phyloP scores from a whole-genome alignment of 768 basidiomycete species.

The Auriscalpium orientale region DNA sequence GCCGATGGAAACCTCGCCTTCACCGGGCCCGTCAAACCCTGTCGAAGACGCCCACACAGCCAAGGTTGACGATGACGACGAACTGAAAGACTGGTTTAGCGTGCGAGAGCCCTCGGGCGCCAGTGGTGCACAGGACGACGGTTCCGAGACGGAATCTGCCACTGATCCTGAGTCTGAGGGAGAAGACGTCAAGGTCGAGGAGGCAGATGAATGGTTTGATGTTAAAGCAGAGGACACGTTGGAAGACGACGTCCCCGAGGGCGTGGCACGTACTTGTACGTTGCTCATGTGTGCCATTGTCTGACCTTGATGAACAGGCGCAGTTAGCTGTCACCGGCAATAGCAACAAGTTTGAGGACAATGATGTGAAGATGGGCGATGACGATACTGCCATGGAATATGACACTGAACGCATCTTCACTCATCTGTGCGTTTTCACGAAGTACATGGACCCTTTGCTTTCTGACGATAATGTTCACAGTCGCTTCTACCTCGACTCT shows the following conservation, averaged over 20 bases:
- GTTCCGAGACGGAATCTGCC: slow-evolving; percentile 33
- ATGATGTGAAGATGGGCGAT: slow-evolving; percentile 55
- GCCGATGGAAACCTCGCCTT: slow-evolving; percentile 25
- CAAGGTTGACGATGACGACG: slow-evolving; percentile 11
- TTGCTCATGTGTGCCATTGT: not conserved
- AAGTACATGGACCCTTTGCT: not conserved
- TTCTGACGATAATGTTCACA: slow-evolving; percentile 21
- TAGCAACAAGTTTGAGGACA: not conserved
- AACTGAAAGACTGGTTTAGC: slow-evolving; percentile 13
- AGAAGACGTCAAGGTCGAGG: slow-evolving; percentile 39
- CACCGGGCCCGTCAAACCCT: not conserved
- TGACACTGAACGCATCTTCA: slow-evolving; percentile 73
- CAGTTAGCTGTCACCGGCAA: not conserved
- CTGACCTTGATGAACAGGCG: not conserved
- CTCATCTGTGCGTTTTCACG: slow-evolving; percentile 55
- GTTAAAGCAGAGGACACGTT: slow-evolving; percentile 6
- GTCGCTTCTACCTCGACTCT: slow-evolving; percentile 87
- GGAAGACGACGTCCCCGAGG: not conserved
- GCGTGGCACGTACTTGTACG: not conserved
- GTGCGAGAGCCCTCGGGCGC: slow-evolving; percentile 5
- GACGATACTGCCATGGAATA: slow-evolving; percentile 63
- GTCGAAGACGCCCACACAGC: not conserved
- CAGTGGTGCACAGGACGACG: slow-evolving; percentile 19
- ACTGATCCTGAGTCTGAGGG: slow-evolving; percentile 68
- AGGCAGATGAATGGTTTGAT: slow-evolving; percentile 35